Evolutionary conservation across 2,329 filamentous ascomycete species (phyloP).

Genomic region (Alternaria panax): DNA sequence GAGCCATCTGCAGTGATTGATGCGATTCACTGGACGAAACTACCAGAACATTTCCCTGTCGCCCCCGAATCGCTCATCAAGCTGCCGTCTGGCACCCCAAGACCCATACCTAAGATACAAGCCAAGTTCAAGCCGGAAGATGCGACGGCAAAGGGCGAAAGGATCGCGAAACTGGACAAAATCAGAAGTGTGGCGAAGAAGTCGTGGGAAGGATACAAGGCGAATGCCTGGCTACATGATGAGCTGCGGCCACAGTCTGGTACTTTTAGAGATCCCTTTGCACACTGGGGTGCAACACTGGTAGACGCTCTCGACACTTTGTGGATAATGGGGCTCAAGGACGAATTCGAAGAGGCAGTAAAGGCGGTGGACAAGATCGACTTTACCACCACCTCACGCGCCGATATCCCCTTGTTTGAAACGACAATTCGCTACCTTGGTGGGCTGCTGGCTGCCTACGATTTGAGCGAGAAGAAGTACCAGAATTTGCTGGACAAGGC

Average conservation of each 20-base stretch:
- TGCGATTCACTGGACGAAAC: constrained; percentile 74
- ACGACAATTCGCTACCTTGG: constrained; percentile 76
- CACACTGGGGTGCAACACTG: constrained; percentile 87
- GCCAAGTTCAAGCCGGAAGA: constrained; percentile 73
- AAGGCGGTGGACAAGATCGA: constrained; percentile 66
- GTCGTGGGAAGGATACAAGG: constrained; percentile 83
- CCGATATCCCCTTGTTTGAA: constrained; percentile 71
- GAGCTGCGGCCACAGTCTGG: constrained; percentile 79
- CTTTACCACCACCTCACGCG: constrained; percentile 62
- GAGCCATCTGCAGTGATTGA: constrained; percentile 27
- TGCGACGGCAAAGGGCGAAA: constrained; percentile 56
- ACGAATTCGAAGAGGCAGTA: constrained; percentile 71
- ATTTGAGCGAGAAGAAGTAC: constrained; percentile 65
- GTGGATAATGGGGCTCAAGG: constrained; percentile 73
- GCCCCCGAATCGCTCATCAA: constrained; percentile 72
- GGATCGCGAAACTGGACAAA: constrained; percentile 68
- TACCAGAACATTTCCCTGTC: constrained; percentile 79
- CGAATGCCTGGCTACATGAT: constrained; percentile 83
- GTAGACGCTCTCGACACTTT: constrained; percentile 78
- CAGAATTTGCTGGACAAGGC: constrained; percentile 67
- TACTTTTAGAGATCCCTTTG: constrained; percentile 78
- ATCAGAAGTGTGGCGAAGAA: constrained; percentile 79
- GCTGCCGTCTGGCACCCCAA: constrained; percentile 75
- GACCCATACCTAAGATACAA: constrained; percentile 78
- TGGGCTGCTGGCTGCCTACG: constrained; percentile 73